phyloP scores from a whole-genome alignment of 352 stramenopile genomes.

The Pythium chondricola region DNA sequence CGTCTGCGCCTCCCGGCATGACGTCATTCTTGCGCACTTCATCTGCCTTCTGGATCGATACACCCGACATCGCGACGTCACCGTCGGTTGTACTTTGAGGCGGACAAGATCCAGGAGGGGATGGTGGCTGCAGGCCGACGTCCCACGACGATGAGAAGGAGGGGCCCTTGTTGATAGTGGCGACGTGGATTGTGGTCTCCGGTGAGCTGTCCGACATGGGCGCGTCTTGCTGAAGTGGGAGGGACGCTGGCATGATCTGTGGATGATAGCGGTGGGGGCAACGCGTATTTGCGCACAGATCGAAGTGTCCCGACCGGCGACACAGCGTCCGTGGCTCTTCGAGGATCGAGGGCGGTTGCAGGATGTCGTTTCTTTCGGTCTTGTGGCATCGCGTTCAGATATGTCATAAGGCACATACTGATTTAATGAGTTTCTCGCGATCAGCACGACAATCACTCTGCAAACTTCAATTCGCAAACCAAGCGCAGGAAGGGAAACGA shows the following conservation, averaged over 20 bases:
- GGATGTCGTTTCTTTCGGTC: neutral
- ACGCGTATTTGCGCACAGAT: neutral
- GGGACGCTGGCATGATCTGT: too few species aligned
- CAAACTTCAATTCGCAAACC: too few species aligned
- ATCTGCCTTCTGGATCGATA: constrained; percentile 31
- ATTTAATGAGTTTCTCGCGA: too few species aligned
- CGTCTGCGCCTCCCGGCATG: constrained; percentile 14
- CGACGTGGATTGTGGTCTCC: too few species aligned
- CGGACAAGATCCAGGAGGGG: neutral
- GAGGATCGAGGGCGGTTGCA: neutral
- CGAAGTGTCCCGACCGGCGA: neutral
- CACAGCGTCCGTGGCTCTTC: neutral
- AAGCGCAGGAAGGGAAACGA: too few species aligned
- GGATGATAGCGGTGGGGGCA: neutral
- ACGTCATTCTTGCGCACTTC: constrained; percentile 32
- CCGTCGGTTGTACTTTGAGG: neutral
- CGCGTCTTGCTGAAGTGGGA: too few species aligned
- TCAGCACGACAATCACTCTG: too few species aligned
- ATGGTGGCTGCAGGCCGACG: neutral
- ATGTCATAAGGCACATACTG: neutral
- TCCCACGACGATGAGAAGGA: neutral
- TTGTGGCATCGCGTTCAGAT: neutral
- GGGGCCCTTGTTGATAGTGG: too few species aligned
- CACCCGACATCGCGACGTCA: neutral
- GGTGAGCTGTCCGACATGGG: too few species aligned